Conservation (phyloP, 768 basidiomycete species). For the Melanogaster broomeanus region DNA sequence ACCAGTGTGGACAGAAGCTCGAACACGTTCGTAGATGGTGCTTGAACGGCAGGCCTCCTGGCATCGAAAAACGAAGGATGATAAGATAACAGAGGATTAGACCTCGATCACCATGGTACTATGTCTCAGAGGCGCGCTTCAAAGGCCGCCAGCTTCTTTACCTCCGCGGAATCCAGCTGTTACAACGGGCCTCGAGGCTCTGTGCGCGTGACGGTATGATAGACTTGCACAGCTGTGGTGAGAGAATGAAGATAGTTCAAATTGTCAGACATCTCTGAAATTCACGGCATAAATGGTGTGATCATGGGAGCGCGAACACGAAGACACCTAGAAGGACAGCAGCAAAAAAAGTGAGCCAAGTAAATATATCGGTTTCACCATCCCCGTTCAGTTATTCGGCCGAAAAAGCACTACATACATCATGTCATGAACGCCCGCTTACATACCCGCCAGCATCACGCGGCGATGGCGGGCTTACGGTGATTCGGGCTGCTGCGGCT, state of each 20-base stretch:
- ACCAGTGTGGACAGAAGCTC: background rate
- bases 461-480: background rate
- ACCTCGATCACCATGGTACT: constrained; percentile 9
- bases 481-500: background rate
- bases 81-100: constrained; percentile 25
- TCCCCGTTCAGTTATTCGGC: too few species aligned
- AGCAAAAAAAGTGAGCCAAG: too few species aligned
- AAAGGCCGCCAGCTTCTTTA: background rate
- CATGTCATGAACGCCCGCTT: too few species aligned
- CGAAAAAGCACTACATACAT: too few species aligned
- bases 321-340: too few species aligned
- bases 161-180: constrained; percentile 24
- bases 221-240: constrained; percentile 2
- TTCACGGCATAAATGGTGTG: background rate
- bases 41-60: constrained; percentile 19
- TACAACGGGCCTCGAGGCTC: background rate
- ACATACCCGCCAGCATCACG: background rate
- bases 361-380: too few species aligned
- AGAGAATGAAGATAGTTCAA: background rate
- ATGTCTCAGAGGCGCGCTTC: background rate
- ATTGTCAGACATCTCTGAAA: too few species aligned
- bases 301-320: background rate
- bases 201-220: constrained; percentile 5
- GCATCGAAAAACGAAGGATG: constrained; percentile 10
- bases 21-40: constrained; percentile 6